Conservation (phyloP, 345 rosid genomes). For the Ceriops zippeliana region DNA sequence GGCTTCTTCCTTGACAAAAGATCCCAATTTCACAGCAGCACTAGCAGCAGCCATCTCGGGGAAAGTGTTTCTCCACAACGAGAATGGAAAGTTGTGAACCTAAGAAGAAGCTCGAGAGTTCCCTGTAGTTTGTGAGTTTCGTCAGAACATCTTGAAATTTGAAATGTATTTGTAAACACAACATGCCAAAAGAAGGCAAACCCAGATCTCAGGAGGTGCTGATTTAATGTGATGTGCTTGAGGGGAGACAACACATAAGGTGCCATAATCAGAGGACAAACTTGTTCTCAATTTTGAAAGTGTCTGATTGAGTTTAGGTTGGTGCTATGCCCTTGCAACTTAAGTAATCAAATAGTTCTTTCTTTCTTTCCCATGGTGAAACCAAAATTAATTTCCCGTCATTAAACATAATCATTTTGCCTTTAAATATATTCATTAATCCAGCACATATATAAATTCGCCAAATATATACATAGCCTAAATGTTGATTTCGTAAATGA, state of each 20-base stretch:
- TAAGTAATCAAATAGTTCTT: too few species aligned
- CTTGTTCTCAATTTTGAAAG: too few species aligned
- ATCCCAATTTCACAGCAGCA: constrained; percentile 95
- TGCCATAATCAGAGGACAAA: too few species aligned
- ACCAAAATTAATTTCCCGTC: too few species aligned
- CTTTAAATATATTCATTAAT: too few species aligned
- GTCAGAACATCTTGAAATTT: constrained; percentile 7
- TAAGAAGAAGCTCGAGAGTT: not conserved
- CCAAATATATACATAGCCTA: too few species aligned
- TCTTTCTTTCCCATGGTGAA: too few species aligned
- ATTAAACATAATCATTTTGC: too few species aligned
- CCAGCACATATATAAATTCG: too few species aligned
- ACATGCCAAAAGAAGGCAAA: not conserved
- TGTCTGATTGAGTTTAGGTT: too few species aligned
- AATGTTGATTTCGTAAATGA: too few species aligned
- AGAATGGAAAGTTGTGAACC: constrained; percentile 35
- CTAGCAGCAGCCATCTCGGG: constrained; percentile 90
- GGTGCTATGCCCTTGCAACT: too few species aligned
- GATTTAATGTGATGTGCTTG: not conserved
- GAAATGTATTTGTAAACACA: constrained; percentile 22
- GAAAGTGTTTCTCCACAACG: constrained; percentile 54
- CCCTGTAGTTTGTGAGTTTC: not conserved
- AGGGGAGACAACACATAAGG: not conserved
- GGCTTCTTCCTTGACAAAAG: constrained; percentile 89
- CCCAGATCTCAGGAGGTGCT: not conserved